phyloP scores from a whole-genome alignment of 176 grass and related monocot genomes.

The Poa pratensis region DNA sequence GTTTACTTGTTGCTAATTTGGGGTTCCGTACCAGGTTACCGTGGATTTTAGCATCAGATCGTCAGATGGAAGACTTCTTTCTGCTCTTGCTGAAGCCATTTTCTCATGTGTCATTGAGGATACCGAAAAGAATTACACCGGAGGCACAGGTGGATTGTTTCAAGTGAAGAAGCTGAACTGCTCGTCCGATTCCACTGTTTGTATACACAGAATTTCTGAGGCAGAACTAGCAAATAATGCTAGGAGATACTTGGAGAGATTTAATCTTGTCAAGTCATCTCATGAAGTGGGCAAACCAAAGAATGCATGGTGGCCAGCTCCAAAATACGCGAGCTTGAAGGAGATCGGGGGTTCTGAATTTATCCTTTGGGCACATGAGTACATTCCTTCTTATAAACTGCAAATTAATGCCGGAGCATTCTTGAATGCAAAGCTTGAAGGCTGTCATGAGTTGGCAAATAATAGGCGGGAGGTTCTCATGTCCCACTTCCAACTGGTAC shows the following conservation, averaged over 20 bases:
- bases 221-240: constrained; percentile 57
- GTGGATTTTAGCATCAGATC: constrained; percentile 58
- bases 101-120: constrained; percentile 61
- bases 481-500: constrained; percentile 93
- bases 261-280: constrained; percentile 41
- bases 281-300: constrained; percentile 28
- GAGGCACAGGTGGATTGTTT: constrained; percentile 29
- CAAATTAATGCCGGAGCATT: constrained; percentile 62
- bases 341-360: constrained; percentile 55
- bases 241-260: constrained; percentile 50
- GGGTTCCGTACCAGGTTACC: constrained; percentile 45
- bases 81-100: constrained; percentile 76
- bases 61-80: constrained; percentile 70
- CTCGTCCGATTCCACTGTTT: constrained; percentile 76
- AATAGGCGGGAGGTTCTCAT: constrained; percentile 82
- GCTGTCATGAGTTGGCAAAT: constrained; percentile 63
- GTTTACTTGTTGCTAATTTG: constrained; percentile 36
- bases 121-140: constrained; percentile 44
- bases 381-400: constrained; percentile 73
- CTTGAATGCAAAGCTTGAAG: constrained; percentile 63
- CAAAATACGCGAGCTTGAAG: constrained; percentile 55
- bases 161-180: constrained; percentile 50
- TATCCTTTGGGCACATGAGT: constrained; percentile 66
- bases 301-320: constrained; percentile 70
- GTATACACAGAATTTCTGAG: constrained; percentile 66